phyloP scores from a whole-genome alignment of 768 basidiomycete genomes.

The Hygrocybe punicea region DNA sequence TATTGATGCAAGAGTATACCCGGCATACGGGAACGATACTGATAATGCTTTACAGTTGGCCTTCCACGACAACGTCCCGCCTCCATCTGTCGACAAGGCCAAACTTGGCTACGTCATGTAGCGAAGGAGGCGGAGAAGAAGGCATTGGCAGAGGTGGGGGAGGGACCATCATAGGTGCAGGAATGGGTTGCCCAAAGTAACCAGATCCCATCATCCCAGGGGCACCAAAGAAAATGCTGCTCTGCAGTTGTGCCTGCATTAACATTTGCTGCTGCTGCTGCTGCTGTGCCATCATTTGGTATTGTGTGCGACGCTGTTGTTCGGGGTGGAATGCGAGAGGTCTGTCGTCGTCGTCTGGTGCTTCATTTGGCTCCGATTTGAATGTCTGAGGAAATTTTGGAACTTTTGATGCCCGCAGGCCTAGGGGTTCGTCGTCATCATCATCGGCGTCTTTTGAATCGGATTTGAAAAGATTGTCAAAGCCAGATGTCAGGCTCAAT shows the following conservation, averaged over 20 bases:
- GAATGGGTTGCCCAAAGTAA: conserved; percentile 56
- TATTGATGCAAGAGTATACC: not conserved
- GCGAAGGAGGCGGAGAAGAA: conserved; percentile 52
- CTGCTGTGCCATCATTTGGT: conserved; percentile 52
- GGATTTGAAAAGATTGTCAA: conserved; percentile 31
- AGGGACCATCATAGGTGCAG: conserved; percentile 44
- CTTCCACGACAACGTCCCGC: conserved; percentile 70
- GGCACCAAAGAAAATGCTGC: conserved; percentile 65
- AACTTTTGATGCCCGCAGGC: conserved; percentile 58
- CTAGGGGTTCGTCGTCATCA: conserved; percentile 72
- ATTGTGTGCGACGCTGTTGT: conserved; percentile 73
- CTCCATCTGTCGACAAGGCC: conserved; percentile 79
- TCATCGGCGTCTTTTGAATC: conserved; percentile 32
- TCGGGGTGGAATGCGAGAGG: conserved; percentile 75
- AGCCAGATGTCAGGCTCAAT: conserved; percentile 43
- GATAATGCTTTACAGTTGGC: conserved; percentile 32
- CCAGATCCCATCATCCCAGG: conserved; percentile 68
- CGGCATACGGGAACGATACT: not conserved
- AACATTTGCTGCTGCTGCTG: conserved; percentile 62
- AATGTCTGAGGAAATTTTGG: conserved; percentile 20
- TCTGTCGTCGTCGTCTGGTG: conserved; percentile 61
- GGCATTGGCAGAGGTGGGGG: conserved; percentile 49
- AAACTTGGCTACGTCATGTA: conserved; percentile 63
- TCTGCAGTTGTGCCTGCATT: conserved; percentile 75
- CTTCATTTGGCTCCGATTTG: conserved; percentile 18